Percentiles rank a stretch among this genome's conserved stretches.
phyloP scores from a whole-genome alignment of 78 protist species.

The Polysphondylium violaceum region DNA sequence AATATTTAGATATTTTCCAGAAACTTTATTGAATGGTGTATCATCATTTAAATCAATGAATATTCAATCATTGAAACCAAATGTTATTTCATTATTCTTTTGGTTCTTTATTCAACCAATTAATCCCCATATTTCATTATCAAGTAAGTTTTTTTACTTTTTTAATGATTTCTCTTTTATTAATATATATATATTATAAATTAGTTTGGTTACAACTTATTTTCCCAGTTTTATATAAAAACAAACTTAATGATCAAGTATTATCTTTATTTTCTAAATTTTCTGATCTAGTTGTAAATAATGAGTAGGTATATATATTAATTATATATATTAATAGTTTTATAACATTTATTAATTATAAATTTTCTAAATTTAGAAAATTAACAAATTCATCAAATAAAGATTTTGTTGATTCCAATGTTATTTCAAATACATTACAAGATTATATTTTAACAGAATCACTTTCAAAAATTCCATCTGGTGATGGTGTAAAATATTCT shows the following conservation, averaged over 20 bases:
- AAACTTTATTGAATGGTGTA: neutral
- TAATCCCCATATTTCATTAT: slow-evolving; percentile 3
- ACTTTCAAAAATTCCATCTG: slow-evolving; percentile 3
- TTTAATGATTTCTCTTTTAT: neutral
- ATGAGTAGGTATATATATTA: neutral
- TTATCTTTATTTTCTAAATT: slow-evolving; percentile 4
- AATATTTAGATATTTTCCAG: slow-evolving; percentile 32
- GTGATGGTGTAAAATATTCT: slow-evolving; percentile 24
- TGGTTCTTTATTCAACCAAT: slow-evolving; percentile 49
- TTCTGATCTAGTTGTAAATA: neutral
- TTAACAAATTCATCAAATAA: neutral
- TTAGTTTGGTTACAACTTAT: slow-evolving; percentile 24
- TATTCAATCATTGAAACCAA: slow-evolving; percentile 21
- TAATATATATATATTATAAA: neutral
- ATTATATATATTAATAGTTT: neutral
- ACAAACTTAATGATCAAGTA: neutral
- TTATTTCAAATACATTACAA: too few species aligned
- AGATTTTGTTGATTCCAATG: too few species aligned
- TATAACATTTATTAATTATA: neutral
- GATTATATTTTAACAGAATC: neutral
- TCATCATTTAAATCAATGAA: slow-evolving; percentile 7
- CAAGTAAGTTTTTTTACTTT: neutral
- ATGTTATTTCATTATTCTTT: slow-evolving; percentile 1
- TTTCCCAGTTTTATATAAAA: slow-evolving; percentile 10
- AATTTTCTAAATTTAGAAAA: neutral